Evolutionary conservation across 2,329 filamentous ascomycete genomes (phyloP), one percentile per base, ranked within the genome.

Genomic region (Calonectria crousiana): DNA sequence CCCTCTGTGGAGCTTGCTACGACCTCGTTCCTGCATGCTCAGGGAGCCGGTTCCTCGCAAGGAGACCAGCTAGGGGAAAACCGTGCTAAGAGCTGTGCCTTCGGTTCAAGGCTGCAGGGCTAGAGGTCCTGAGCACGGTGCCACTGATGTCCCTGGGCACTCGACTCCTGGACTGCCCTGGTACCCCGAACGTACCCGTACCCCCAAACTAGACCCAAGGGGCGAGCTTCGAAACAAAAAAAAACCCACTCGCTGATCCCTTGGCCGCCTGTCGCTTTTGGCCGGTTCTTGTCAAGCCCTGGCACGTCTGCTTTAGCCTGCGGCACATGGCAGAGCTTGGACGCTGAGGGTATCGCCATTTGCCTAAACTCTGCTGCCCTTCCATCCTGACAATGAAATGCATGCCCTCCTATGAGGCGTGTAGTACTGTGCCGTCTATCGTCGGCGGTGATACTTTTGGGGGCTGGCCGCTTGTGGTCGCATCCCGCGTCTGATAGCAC

Each of bases 1-100:
- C 74, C 71, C 69, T 47, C 69, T 70, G 76, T 74, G 75, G 74
- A 79, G 74, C 75, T 41, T 75, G 74, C 70, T 77, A 74, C 67
- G 72, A 71, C 78, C 78, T 80, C 66, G 79, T 81, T 81, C 79
- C 79, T 81, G 79, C 79, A 81, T 80, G 76, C 78, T 78, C 67
- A 79, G 72, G 76, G 74, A 76, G 78, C 75, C 70, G 58, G 74
- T 74, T 71, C 74, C 73, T 58, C 67, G 65, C 69, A 52, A 67
- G 44, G 56, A 65, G 67, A 75, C 77, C 74, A 71, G 74, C 72
- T 64, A 73, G 67, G 60, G 60, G 58, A 70, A 62, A 77, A 53
- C 49, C 67, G 74, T 74, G 65, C 75, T 74, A 75, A 72, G 71
- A 74, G 73, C 62, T 68, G 69, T 65, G 70, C 62, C 75, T 41